A percentile compares a stretch with the other conserved stretches of the same genome.
Evolutionary conservation across 208 protist genomes (phyloP).

Genomic region (Acanthamoeba lenticulata): DNA sequence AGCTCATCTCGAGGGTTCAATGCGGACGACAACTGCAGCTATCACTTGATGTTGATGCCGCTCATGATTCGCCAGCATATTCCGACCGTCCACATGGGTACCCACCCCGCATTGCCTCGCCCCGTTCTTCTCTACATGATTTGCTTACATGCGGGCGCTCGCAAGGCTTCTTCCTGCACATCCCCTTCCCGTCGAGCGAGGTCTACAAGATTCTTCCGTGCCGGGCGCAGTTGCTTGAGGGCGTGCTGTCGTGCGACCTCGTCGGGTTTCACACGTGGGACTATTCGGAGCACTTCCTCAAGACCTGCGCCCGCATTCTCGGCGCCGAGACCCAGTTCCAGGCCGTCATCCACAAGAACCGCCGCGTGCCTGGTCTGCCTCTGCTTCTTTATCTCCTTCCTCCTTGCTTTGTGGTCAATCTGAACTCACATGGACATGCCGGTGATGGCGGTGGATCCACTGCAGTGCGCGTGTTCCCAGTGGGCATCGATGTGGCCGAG

Average conservation of each 20-base stretch:
- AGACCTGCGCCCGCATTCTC: constrained; percentile 8
- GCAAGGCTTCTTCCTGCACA: constrained; percentile 88
- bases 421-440: neutral
- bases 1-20: too few species aligned
- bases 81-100: constrained; percentile 76
- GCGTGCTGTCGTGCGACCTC: constrained; percentile 83
- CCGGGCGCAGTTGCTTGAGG: constrained; percentile 82
- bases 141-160: neutral
- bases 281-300: constrained; percentile 86
- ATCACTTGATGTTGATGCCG: constrained; percentile 88
- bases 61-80: constrained; percentile 76
- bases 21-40: too few species aligned
- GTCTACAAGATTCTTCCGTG: constrained; percentile 86
- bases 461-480: constrained; percentile 77
- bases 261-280: constrained; percentile 87
- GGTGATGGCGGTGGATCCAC: neutral
- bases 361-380: neutral
- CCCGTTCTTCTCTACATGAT: neutral
- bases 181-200: constrained; percentile 87
- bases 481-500: constrained; percentile 84
- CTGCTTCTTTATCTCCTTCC: neutral
- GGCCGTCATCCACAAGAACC: constrained; percentile 38
- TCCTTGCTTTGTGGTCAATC: too few species aligned
- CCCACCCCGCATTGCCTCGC: neutral
- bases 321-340: constrained; percentile 36